phyloP scores from a whole-genome alignment of 2,329 filamentous ascomycete genomes.

The Stemphylium vesicarium region DNA sequence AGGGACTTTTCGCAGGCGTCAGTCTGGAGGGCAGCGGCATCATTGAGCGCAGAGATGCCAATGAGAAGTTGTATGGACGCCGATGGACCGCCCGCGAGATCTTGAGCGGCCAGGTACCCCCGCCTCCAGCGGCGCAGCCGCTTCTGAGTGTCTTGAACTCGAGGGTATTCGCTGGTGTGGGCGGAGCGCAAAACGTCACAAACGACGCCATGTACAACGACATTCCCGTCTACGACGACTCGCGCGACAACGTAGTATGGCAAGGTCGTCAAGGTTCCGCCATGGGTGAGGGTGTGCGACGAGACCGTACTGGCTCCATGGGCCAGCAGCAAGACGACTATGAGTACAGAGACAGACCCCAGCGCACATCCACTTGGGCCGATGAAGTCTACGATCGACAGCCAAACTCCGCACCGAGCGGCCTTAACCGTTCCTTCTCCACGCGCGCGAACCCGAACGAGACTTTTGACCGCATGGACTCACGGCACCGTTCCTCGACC shows the following conservation, averaged over 20 bases:
- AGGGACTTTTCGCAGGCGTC: conserved; percentile 94
- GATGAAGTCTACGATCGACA: conserved; percentile 74
- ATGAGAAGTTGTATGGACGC: conserved; percentile 91
- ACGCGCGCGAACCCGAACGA: conserved; percentile 56
- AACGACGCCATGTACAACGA: conserved; percentile 75
- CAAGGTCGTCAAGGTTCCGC: conserved; percentile 74
- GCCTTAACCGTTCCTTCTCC: conserved; percentile 58
- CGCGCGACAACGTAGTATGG: conserved; percentile 84
- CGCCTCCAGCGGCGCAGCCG: conserved; percentile 82
- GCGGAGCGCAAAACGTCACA: conserved; percentile 38
- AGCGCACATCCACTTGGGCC: conserved; percentile 73
- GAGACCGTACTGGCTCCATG: conserved; percentile 54
- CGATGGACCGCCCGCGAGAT: conserved; percentile 82
- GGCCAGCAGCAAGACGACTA: conserved; percentile 51
- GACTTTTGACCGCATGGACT: conserved; percentile 57
- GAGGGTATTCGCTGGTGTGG: conserved; percentile 76
- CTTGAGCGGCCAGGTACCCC: conserved; percentile 75
- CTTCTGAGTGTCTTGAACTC: conserved; percentile 86
- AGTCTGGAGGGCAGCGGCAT: conserved; percentile 92
- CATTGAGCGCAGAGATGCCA: conserved; percentile 93
- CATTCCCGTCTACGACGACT: conserved; percentile 83
- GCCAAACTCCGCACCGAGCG: conserved; percentile 39
- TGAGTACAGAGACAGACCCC: conserved; percentile 63
- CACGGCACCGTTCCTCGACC: conserved; percentile 47
- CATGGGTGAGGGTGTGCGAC: conserved; percentile 69